Evolutionary conservation across 176 grass and related monocot species (phyloP).

Genomic region (Guadua angustifolia): DNA sequence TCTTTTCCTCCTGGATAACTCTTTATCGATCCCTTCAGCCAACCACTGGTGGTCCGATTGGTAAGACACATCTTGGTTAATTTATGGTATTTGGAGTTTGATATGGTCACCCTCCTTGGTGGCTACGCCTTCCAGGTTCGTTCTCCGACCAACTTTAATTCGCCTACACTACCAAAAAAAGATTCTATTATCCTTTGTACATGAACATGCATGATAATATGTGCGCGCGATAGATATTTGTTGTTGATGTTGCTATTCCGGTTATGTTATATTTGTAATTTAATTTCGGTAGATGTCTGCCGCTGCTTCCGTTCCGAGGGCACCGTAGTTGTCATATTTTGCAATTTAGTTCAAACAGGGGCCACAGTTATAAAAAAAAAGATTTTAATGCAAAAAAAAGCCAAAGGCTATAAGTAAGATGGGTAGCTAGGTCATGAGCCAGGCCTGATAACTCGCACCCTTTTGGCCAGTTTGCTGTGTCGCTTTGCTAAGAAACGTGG

Average conservation of each 20-base stretch:
- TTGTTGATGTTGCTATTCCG: too few species aligned
- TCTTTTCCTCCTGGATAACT: neutral
- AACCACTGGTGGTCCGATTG: neutral
- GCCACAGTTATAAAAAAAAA: too few species aligned
- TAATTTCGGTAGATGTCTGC: too few species aligned
- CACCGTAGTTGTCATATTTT: too few species aligned
- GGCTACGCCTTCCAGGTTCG: neutral
- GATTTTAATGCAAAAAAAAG: too few species aligned
- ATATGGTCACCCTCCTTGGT: neutral
- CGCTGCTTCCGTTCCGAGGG: too few species aligned
- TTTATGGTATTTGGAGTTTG: neutral
- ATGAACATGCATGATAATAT: neutral
- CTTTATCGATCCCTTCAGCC: neutral
- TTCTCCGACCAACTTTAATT: neutral
- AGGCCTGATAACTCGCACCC: neutral
- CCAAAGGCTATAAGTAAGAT: neutral
- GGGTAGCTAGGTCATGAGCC: neutral
- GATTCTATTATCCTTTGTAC: neutral
- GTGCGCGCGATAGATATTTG: too few species aligned
- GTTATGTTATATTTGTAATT: too few species aligned
- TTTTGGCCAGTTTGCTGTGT: slow-evolving; percentile 19
- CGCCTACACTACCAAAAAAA: neutral
- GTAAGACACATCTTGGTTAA: neutral
- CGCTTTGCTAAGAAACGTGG: neutral
- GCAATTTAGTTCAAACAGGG: too few species aligned